phyloP scores from a whole-genome alignment of 106 monocot genomes.

The Dendrobium officinale region DNA sequence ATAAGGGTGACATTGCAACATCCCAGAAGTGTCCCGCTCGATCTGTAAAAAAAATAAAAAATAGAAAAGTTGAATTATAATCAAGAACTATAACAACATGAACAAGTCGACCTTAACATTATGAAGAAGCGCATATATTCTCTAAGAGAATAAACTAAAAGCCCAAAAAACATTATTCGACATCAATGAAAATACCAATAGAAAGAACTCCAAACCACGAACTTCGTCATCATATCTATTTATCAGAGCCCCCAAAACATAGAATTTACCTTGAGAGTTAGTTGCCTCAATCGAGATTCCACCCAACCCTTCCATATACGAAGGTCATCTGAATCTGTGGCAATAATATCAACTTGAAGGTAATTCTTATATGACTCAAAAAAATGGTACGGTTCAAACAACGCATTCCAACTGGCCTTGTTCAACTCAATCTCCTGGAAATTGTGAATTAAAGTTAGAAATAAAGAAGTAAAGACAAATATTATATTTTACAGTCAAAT shows the following conservation, averaged over 20 bases:
- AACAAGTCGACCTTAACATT: neutral
- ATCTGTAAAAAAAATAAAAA: constrained; percentile 44
- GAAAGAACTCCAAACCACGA: neutral
- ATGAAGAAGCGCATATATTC: neutral
- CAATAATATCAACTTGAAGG: constrained; percentile 88
- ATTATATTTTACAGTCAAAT: neutral
- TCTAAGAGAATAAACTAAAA: neutral
- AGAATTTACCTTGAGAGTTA: constrained; percentile 77
- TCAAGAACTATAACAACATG: neutral
- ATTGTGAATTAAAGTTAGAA: neutral
- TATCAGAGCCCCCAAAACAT: constrained; percentile 3
- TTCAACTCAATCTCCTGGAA: constrained; percentile 81
- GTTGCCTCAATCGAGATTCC: constrained; percentile 85
- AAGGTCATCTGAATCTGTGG: constrained; percentile 72
- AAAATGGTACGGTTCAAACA: constrained; percentile 84
- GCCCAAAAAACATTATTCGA: neutral
- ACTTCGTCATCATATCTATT: neutral
- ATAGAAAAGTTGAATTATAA: neutral
- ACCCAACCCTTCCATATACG: constrained; percentile 96
- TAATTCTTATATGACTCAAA: constrained; percentile 92
- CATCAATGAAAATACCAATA: neutral
- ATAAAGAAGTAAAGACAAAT: neutral
- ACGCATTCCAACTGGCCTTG: constrained; percentile 50
- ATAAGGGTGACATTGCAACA: constrained; percentile 78
- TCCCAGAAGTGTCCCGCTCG: constrained; percentile 82